These are phyloP conservation scores for Puccinia hordei DNA, from an alignment of 1,284 basidiomycete genomes.

Conservation along the genomic window DNA sequence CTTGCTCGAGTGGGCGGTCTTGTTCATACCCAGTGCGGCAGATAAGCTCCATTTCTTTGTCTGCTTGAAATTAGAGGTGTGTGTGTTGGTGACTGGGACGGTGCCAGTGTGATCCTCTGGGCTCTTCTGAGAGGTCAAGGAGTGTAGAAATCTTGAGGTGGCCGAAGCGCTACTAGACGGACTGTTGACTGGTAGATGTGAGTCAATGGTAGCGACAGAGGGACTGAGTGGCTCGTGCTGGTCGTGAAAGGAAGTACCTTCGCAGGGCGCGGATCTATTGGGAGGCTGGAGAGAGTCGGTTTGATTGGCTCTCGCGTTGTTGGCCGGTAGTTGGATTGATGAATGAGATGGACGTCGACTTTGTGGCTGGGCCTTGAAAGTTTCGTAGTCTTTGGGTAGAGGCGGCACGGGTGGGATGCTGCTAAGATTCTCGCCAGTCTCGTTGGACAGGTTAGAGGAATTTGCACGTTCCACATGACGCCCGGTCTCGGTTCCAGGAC, in stretches of 20 bases:
- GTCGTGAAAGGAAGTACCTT: neutral
- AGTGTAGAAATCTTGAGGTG: slow-evolving; percentile 40
- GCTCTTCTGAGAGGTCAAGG: slow-evolving; percentile 13
- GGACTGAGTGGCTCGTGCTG: slow-evolving; percentile 1
- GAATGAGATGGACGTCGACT: slow-evolving; percentile 48
- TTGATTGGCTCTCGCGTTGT: slow-evolving; percentile 30
- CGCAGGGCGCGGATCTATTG: slow-evolving; percentile 64
- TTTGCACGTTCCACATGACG: slow-evolving; percentile 60
- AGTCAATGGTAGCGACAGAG: neutral
- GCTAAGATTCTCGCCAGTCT: slow-evolving; percentile 59
- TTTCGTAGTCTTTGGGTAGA: slow-evolving; percentile 83
- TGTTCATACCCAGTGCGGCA: slow-evolving; percentile 44
- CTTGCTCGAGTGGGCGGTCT: slow-evolving; percentile 22
- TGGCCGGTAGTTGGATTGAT: slow-evolving; percentile 34
- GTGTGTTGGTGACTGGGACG: neutral
- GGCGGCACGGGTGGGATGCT: slow-evolving; percentile 91
- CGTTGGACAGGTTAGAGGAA: slow-evolving; percentile 53
- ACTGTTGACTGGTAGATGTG: slow-evolving; percentile 1
- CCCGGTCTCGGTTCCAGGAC: slow-evolving; percentile 68
- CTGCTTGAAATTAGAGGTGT: slow-evolving; percentile 3
- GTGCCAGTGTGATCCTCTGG: slow-evolving; percentile 18
- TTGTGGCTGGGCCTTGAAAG: slow-evolving; percentile 66
- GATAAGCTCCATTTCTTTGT: slow-evolving; percentile 50
- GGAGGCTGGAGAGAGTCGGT: slow-evolving; percentile 52
- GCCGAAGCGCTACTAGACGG: slow-evolving; percentile 4